A percentile compares a stretch with the other conserved stretches of the same genome.
phyloP scores from a whole-genome alignment of 306 rosid genomes.

The Citrullus amarus region DNA sequence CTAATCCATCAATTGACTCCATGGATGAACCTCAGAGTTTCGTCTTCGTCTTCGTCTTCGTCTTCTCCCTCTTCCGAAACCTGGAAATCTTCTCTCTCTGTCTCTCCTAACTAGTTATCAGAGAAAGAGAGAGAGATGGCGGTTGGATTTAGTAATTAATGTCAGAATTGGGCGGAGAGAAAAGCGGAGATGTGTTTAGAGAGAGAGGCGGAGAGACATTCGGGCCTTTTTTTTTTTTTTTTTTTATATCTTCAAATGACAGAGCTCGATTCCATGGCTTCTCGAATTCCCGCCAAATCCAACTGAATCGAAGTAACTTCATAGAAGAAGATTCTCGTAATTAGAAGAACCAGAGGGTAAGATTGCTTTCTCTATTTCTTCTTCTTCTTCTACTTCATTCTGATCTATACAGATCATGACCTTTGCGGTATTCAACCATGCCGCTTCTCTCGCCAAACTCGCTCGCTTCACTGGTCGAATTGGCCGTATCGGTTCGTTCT shows the following conservation, averaged over 20 bases:
- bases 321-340: neutral
- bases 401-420: constrained; percentile 9
- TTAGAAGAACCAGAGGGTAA: neutral
- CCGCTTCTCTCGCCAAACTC: constrained; percentile 27
- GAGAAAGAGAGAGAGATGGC: neutral
- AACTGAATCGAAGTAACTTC: neutral
- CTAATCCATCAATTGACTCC: constrained; percentile 16
- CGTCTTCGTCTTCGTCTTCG: neutral
- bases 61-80: neutral
- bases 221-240: neutral
- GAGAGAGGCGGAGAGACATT: neutral
- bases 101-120: neutral
- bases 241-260: neutral
- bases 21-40: neutral
- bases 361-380: neutral
- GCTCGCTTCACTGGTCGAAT: constrained; percentile 44
- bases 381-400: constrained; percentile 4
- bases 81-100: neutral
- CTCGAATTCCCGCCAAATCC: constrained; percentile 5
- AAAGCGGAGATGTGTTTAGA: neutral
- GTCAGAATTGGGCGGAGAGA: neutral
- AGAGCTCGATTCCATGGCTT: neutral
- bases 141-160: neutral
- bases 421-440: constrained; percentile 21
- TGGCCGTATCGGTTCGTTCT: constrained; percentile 36